These are phyloP conservation scores for Ceratobasidium sp. DNA, from an alignment of 1,284 basidiomycete species.

Conservation along the genomic window DNA sequence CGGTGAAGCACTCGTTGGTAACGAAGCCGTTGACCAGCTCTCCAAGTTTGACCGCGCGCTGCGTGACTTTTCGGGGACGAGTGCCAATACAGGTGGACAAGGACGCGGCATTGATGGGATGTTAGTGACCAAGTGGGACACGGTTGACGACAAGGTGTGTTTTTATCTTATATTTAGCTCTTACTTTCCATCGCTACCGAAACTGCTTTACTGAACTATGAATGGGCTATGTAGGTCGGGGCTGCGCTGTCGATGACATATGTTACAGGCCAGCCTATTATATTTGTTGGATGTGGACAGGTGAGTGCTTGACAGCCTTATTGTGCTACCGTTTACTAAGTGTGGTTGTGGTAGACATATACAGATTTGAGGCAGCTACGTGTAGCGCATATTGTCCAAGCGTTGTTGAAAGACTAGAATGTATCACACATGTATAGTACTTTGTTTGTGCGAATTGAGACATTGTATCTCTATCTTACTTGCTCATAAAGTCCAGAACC, in stretches of 20 bases:
- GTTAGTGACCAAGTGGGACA: constrained; percentile 97
- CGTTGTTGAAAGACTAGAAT: constrained; percentile 77
- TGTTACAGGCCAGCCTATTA: constrained; percentile 94
- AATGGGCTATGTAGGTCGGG: constrained; percentile 72
- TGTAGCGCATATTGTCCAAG: constrained; percentile 92
- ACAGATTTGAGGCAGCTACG: constrained; percentile 90
- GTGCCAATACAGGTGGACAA: constrained; percentile 58
- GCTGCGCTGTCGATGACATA: constrained; percentile 98
- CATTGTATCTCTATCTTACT: not conserved
- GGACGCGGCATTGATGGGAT: constrained; percentile 95
- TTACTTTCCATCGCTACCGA: not conserved
- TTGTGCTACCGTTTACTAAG: not conserved
- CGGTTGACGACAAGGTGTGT: constrained; percentile 87
- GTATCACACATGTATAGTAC: not conserved
- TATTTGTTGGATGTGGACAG: constrained; percentile 97
- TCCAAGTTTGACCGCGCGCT: constrained; percentile 93
- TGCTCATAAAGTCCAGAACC: not conserved
- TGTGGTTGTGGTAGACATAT: constrained; percentile 73
- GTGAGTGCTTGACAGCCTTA: constrained; percentile 58
- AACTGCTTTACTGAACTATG: not conserved
- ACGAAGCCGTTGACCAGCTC: constrained; percentile 95
- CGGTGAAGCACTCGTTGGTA: constrained; percentile 94
- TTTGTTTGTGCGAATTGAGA: not conserved
- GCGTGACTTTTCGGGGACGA: constrained; percentile 82
- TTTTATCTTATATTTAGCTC: constrained; percentile 49